A percentile compares a stretch with the other conserved stretches of the same genome.
These are phyloP conservation scores for Kodamaea arcana DNA, from an alignment of 1,139 yeast species.

Conservation along the genomic window DNA sequence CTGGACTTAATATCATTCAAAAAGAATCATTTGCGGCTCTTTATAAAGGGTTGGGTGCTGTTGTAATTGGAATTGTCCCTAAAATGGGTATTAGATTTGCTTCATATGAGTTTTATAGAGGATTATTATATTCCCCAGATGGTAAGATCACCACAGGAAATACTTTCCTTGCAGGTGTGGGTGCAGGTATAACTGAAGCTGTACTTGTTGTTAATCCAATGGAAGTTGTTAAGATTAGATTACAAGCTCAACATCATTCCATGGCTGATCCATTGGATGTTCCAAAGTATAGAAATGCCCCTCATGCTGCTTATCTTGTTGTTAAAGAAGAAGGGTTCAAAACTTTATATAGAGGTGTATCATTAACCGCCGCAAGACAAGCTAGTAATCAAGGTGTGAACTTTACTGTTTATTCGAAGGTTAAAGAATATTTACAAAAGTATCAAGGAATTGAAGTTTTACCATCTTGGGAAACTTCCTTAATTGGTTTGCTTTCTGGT, in stretches of 20 bases:
- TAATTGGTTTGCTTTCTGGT: constrained; percentile 88
- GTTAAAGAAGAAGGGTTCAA: constrained; percentile 87
- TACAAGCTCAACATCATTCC: constrained; percentile 93
- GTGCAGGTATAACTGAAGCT: constrained; percentile 97
- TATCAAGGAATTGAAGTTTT: constrained; percentile 62
- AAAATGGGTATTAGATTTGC: constrained; percentile 97
- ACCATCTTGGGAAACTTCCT: constrained; percentile 93
- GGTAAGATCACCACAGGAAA: constrained; percentile 68
- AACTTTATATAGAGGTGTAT: constrained; percentile 90
- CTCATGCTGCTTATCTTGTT: constrained; percentile 83
- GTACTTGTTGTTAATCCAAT: constrained; percentile 92
- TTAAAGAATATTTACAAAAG: constrained; percentile 67
- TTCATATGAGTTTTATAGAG: constrained; percentile 85
- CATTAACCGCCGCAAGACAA: constrained; percentile 95
- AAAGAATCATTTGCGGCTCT: constrained; percentile 83
- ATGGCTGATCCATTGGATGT: constrained; percentile 75
- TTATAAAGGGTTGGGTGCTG: constrained; percentile 96
- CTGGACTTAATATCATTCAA: constrained; percentile 74
- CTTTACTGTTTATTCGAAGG: constrained; percentile 88
- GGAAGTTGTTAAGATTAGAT: constrained; percentile 93
- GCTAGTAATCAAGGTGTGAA: constrained; percentile 98
- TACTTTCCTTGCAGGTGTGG: constrained; percentile 89
- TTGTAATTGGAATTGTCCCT: constrained; percentile 94
- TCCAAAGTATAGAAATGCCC: constrained; percentile 90
- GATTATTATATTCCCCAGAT: constrained; percentile 58